Evolutionary conservation across 2,329 filamentous ascomycete genomes (phyloP).

Genomic region (Monilinia laxa): DNA sequence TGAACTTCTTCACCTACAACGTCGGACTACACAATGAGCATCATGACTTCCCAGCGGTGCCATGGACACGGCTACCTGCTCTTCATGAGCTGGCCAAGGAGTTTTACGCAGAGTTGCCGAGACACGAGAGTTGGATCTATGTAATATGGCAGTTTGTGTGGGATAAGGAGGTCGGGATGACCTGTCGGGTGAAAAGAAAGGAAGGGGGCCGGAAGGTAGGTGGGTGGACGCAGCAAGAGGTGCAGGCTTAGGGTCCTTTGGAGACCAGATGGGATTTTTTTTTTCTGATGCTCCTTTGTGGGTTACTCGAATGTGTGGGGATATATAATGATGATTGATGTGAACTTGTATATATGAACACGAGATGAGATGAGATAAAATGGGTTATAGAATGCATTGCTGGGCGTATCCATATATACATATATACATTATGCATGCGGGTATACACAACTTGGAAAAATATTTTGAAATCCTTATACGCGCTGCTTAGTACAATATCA

Average conservation of each 20-base stretch:
- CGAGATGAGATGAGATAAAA: conserved; percentile 3
- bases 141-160: conserved; percentile 95
- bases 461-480: neutral
- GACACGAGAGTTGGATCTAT: conserved; percentile 85
- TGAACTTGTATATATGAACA: conserved; percentile 9
- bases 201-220: conserved; percentile 67
- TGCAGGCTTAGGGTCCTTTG: conserved; percentile 52
- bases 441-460: too few species aligned
- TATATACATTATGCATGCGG: neutral
- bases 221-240: conserved; percentile 67
- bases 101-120: conserved; percentile 86
- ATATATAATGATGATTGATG: neutral
- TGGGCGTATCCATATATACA: neutral
- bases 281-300: neutral
- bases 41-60: conserved; percentile 95
- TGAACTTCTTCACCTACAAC: conserved; percentile 94
- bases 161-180: conserved; percentile 85
- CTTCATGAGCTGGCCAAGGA: conserved; percentile 80
- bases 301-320: neutral
- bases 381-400: conserved; percentile 6
- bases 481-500: neutral
- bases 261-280: neutral
- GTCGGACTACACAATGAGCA: conserved; percentile 98
- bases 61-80: conserved; percentile 82
- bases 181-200: conserved; percentile 88